Base-by-base conservation (phyloP, 257 asterid species). In the Thymus quinquecostatus region DNA sequence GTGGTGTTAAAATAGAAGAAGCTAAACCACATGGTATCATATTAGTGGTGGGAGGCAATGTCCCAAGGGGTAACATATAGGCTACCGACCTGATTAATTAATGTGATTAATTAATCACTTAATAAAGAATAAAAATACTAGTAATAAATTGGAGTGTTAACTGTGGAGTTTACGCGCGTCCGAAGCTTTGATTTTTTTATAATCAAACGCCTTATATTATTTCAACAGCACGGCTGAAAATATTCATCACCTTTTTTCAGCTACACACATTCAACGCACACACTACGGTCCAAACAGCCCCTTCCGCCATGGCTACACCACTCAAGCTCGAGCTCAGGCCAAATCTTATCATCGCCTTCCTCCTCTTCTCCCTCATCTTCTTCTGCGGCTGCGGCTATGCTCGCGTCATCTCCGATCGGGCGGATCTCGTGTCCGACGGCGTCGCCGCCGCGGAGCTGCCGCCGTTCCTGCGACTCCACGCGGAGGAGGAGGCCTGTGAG, bases 401-500 rank as follows among this genome's bases (percentile, higher is more conserved):
- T 2, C 89, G 95, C 8, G 56, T 84, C 63, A 79, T 91, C 10
- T 44, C 82, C 53, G 88, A 84, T 78, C 75, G 78, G 27, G 29
- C 91, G 1, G 91, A 86, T 82, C 89, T 86, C 79, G 34, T 72
- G 1, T 84, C 91, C n/a, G 96, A 86, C 47, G 90, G 89, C 13
- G 68, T 81, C 58, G 44, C 44, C 29, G 8, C 76, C 60, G 56
- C 56, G 10, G 49, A 41, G 11, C 9, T 80, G 13, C 61, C 84
- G 10, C 71, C 56, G 4, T 70, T 84, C 70, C 72, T 88, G 77
- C 87, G 82, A 53, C 81, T 82, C 53, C 68, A n/a, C 72, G 69
- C 80, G 60, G 81, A 68, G 69, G 93, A 69, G 80, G 88, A 82
- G 81, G 40, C 78, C 13, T 92, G 97, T 47, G 97, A 89, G 80